These are phyloP conservation scores for Nicotiana noctiflora DNA, from an alignment of 257 asterid species.

Conservation along the genomic window DNA sequence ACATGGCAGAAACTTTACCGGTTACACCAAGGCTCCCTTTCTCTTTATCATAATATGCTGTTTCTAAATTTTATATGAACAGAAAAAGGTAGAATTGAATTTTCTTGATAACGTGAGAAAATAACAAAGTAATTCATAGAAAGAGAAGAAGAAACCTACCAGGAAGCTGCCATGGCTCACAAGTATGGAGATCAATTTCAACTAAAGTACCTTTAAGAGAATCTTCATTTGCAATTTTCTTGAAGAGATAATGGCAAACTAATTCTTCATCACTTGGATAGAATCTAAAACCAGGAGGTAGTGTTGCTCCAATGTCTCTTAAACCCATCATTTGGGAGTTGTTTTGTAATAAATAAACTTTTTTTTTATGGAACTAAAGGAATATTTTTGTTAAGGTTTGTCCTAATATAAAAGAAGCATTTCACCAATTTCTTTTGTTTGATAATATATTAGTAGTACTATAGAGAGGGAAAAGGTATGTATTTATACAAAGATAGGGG, in stretches of 20 bases:
- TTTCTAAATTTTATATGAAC: neutral
- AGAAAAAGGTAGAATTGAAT: neutral
- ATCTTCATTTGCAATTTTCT: constrained; percentile 51
- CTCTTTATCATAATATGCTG: no score
- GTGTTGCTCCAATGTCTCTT: constrained; percentile 66
- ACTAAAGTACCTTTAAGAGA: constrained; percentile 51
- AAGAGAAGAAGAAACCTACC: constrained; percentile 34
- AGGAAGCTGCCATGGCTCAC: constrained; percentile 99
- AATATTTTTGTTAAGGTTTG: neutral
- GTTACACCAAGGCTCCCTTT: no score
- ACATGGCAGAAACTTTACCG: no score
- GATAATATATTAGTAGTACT: neutral
- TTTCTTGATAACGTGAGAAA: neutral
- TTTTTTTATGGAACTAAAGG: neutral
- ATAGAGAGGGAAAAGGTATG: constrained; percentile 12
- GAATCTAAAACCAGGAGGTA: constrained; percentile 85
- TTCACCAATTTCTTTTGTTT: neutral
- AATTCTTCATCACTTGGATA: constrained; percentile 87
- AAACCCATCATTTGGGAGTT: constrained; percentile 38
- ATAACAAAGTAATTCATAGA: neutral
- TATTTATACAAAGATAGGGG: constrained; percentile 19
- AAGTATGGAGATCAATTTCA: constrained; percentile 76
- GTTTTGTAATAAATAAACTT: neutral
- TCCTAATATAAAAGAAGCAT: neutral
- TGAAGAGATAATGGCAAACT: constrained; percentile 73